A percentile compares a stretch with the other conserved stretches of the same genome.
These are phyloP conservation scores for Medicago lupulina DNA, from an alignment of 306 rosid species.

Conservation along the genomic window DNA sequence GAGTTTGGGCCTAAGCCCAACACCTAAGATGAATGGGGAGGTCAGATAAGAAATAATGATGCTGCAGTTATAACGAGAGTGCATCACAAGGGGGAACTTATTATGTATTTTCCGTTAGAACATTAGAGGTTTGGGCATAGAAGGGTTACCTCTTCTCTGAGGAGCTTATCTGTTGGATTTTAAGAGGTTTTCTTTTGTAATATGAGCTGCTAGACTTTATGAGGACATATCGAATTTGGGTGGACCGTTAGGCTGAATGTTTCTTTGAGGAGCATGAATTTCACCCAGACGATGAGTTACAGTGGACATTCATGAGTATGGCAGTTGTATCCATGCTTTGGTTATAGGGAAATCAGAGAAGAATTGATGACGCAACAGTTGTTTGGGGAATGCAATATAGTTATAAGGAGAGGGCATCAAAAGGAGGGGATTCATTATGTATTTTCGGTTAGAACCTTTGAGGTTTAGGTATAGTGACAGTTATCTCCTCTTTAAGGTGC, in stretches of 20 bases:
- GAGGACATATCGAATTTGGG: background rate
- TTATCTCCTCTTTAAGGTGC: background rate
- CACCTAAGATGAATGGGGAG: background rate
- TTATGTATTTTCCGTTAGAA: background rate
- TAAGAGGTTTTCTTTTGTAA: background rate
- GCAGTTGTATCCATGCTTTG: background rate
- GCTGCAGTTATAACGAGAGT: background rate
- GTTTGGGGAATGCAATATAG: background rate
- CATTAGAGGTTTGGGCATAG: background rate
- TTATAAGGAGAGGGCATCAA: background rate
- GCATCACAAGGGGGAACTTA: background rate
- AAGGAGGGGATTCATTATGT: background rate
- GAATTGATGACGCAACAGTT: background rate
- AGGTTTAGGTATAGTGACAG: background rate
- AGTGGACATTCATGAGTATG: background rate
- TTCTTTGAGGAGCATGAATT: background rate
- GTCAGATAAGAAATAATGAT: background rate
- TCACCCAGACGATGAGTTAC: background rate
- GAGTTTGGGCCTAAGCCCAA: slow-evolving; percentile 2
- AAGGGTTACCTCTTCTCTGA: background rate
- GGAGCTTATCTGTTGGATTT: background rate
- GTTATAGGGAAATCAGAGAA: background rate
- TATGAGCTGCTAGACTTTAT: background rate
- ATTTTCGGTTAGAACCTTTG: background rate
- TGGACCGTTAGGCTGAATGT: background rate